phyloP scores from a whole-genome alignment of 768 basidiomycete genomes.

The Macrolepiota dolichaula region DNA sequence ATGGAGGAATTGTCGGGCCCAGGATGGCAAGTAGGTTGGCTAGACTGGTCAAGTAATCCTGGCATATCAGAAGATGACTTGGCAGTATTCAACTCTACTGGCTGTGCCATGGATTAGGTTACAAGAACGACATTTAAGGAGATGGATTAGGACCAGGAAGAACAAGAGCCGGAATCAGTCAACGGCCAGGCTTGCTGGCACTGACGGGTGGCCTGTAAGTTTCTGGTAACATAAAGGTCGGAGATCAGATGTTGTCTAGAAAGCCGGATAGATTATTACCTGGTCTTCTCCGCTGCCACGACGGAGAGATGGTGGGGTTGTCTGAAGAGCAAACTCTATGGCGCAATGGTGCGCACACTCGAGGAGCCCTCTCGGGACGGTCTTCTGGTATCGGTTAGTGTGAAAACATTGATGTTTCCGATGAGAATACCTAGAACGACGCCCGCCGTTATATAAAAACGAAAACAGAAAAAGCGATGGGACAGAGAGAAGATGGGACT shows the following conservation, averaged over 20 bases:
- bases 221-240: neutral
- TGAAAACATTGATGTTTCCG: slow-evolving; percentile 3
- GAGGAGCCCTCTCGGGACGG: neutral
- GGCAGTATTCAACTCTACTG: slow-evolving; percentile 3
- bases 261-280: neutral
- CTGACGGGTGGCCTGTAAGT: neutral
- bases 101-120: neutral
- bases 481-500: neutral
- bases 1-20: neutral
- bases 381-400: slow-evolving; percentile 9
- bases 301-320: slow-evolving; percentile 2
- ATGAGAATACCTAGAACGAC: slow-evolving; percentile 10
- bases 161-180: neutral
- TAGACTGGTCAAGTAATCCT: neutral
- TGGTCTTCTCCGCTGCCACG: neutral
- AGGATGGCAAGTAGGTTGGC: neutral
- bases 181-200: neutral
- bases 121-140: slow-evolving; percentile 4
- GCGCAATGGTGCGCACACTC: neutral
- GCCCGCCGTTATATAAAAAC: neutral
- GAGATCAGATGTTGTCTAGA: neutral
- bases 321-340: slow-evolving; percentile 8
- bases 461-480: neutral
- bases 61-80: neutral
- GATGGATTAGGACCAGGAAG: neutral